Percentiles rank a stretch among this genome's conserved stretches.
These are phyloP conservation scores for Leccinum holopus DNA, from an alignment of 1,284 basidiomycete genomes.

Conservation along the genomic window DNA sequence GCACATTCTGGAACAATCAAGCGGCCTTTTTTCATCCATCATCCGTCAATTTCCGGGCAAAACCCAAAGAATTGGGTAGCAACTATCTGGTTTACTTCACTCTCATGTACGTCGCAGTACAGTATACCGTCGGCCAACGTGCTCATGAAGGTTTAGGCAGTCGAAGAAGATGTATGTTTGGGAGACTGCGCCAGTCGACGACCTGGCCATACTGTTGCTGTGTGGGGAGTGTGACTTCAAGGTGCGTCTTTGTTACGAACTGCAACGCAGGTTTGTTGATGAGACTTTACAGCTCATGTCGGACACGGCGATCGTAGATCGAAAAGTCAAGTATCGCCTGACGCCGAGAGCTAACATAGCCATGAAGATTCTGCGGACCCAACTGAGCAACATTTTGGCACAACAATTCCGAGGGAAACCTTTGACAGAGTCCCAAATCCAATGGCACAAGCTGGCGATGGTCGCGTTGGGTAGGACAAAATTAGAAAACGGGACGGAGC, in stretches of 20 bases:
- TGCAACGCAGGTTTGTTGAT: conserved; percentile 10
- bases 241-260: conserved; percentile 41
- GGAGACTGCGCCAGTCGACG: conserved; percentile 92
- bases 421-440: conserved; percentile 56
- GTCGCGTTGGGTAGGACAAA: conserved; percentile 55
- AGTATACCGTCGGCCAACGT: neutral
- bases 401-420: conserved; percentile 63
- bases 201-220: conserved; percentile 78
- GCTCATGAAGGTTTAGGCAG: conserved; percentile 56
- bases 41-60: conserved; percentile 80
- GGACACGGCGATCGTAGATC: conserved; percentile 76
- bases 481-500: conserved; percentile 26
- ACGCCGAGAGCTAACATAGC: conserved; percentile 76
- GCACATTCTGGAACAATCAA: conserved; percentile 89
- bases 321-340: conserved; percentile 78
- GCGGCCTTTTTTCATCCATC: conserved; percentile 87
- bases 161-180: conserved; percentile 95
- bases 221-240: conserved; percentile 94
- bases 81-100: conserved; percentile 87
- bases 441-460: conserved; percentile 74
- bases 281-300: conserved; percentile 58
- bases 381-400: conserved; percentile 63
- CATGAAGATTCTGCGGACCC: conserved; percentile 75
- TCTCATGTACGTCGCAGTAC: conserved; percentile 63
- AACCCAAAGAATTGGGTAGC: conserved; percentile 68